Evolutionary conservation across 2,329 filamentous ascomycete genomes (phyloP).

Genomic region (Botrytis galanthina): DNA sequence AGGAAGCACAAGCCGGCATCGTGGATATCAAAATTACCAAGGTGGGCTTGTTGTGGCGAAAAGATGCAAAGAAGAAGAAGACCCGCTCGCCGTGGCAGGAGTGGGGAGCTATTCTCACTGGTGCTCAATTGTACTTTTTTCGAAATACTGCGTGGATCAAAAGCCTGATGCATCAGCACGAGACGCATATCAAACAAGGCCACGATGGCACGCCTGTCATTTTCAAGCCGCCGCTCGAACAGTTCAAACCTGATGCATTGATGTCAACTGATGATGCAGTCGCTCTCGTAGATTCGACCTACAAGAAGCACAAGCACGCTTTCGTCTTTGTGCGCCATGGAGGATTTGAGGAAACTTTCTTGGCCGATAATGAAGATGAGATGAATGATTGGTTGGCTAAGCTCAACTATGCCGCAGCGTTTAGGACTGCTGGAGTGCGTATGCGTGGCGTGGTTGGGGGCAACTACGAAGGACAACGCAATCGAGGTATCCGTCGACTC

Average conservation of each 20-base stretch:
- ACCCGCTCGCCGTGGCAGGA: conserved; percentile 96
- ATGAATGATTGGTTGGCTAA: conserved; percentile 97
- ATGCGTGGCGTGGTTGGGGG: conserved; percentile 85
- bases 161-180: conserved; percentile 82
- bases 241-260: conserved; percentile 90
- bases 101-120: conserved; percentile 94
- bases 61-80: conserved; percentile 90
- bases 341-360: conserved; percentile 82
- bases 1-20: conserved; percentile 84
- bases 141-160: conserved; percentile 92
- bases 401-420: conserved; percentile 93
- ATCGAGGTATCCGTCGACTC: conserved; percentile 68
- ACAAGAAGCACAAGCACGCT: conserved; percentile 94
- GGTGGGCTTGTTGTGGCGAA: conserved; percentile 91
- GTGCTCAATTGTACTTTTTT: conserved; percentile 97
- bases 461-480: conserved; percentile 78
- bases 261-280: conserved; percentile 94
- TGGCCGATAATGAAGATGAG: conserved; percentile 86
- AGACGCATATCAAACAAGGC: conserved; percentile 74
- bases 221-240: conserved; percentile 84
- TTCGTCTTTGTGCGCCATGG: conserved; percentile 88
- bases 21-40: conserved; percentile 98
- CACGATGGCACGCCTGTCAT: conserved; percentile 74
- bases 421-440: conserved; percentile 84
- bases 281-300: conserved; percentile 78